phyloP scores from a whole-genome alignment of 2,329 filamentous ascomycete species.

The Diplodia sapinea region DNA sequence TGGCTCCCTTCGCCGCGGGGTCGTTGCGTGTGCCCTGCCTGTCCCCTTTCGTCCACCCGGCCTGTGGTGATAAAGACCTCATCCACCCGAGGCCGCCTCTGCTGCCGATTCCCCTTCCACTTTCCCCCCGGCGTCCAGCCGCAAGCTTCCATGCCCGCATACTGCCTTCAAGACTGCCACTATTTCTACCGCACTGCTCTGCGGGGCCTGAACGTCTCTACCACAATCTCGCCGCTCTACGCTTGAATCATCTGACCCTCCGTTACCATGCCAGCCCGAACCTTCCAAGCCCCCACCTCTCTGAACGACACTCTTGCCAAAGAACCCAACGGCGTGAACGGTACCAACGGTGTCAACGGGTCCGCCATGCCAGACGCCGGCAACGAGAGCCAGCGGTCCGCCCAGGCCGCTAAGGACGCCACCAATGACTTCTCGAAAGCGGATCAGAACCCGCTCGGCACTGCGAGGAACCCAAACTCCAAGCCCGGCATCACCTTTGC shows the following conservation, averaged over 20 bases:
- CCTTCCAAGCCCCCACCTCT: slow-evolving; percentile 74
- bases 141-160: slow-evolving; percentile 72
- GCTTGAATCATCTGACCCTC: slow-evolving; percentile 62
- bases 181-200: slow-evolving; percentile 92
- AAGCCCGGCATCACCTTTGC: slow-evolving; percentile 85
- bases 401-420: slow-evolving; percentile 61
- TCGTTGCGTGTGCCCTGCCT: slow-evolving; percentile 16
- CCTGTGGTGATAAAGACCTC: slow-evolving; percentile 13
- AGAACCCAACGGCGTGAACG: slow-evolving; percentile 32
- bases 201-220: slow-evolving; percentile 83
- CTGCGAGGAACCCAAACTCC: slow-evolving; percentile 59
- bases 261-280: slow-evolving; percentile 68
- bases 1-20: slow-evolving; percentile 35
- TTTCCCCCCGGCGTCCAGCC: not conserved
- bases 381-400: slow-evolving; percentile 49
- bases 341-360: slow-evolving; percentile 41
- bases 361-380: slow-evolving; percentile 47
- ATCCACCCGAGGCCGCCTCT: slow-evolving; percentile 19
- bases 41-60: slow-evolving; percentile 27
- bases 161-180: slow-evolving; percentile 85
- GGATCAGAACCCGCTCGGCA: slow-evolving; percentile 54
- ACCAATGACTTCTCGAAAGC: slow-evolving; percentile 55
- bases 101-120: not conserved
- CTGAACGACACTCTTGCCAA: slow-evolving; percentile 70
- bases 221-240: slow-evolving; percentile 77